These are phyloP conservation scores for Ascochyta clinopodiicola DNA, from an alignment of 2,329 filamentous ascomycete genomes.

Conservation along the genomic window DNA sequence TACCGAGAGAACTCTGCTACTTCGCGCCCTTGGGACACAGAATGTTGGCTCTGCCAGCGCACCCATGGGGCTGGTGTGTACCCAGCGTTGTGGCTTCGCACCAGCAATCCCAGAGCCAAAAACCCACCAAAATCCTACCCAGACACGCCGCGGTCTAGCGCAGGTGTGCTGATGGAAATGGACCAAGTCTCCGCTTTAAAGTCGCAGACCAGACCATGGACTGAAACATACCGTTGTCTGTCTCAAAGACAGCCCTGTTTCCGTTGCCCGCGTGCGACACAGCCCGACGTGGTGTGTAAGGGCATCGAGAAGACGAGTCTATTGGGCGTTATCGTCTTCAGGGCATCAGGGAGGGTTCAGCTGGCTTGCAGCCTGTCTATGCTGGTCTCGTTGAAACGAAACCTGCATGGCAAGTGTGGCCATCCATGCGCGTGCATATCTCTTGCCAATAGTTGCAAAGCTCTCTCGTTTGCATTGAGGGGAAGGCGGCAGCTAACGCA, in stretches of 20 bases:
- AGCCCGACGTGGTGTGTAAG: not conserved
- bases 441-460: conserved; percentile 15
- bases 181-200: too few species aligned
- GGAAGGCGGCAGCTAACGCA: conserved; percentile 19
- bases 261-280: not conserved
- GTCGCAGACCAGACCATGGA: not conserved
- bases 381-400: conserved; percentile 1
- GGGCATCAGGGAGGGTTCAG: not conserved
- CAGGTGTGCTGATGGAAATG: not conserved
- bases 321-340: not conserved
- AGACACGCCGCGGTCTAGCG: conserved; percentile 8
- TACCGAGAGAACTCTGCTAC: not conserved
- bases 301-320: not conserved
- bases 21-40: not conserved
- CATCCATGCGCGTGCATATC: conserved; percentile 13
- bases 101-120: conserved; percentile 15
- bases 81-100: conserved; percentile 12
- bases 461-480: conserved; percentile 12
- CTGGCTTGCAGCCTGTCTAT: conserved; percentile 1
- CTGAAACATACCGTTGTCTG: not conserved
- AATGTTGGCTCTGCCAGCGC: not conserved
- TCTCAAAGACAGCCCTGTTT: conserved; percentile 3
- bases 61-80: not conserved
- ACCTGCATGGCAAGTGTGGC: conserved; percentile 5
- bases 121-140: not conserved